A percentile compares a stretch with the other conserved stretches of the same genome.
Evolutionary conservation across 192 early-diverging fungal species (phyloP).

Genomic region (Backusella macrospora): DNA sequence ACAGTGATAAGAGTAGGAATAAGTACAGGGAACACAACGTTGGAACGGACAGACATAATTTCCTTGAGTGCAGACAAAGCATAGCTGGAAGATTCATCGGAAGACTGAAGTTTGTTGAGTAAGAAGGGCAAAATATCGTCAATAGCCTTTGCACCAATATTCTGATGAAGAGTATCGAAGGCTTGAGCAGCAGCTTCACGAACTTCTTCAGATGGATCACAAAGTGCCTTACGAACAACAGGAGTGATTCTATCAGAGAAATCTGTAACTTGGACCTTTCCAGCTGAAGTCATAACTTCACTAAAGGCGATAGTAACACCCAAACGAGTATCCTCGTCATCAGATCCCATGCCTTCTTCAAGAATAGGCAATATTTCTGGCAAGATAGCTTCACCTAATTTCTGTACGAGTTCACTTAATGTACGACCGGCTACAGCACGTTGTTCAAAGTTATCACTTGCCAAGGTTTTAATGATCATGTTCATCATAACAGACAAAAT

Average conservation of each 20-base stretch:
- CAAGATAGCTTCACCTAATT: slow-evolving; percentile 91
- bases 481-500: slow-evolving; percentile 91
- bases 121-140: slow-evolving; percentile 92
- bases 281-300: slow-evolving; percentile 88
- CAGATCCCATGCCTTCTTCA: slow-evolving; percentile 74
- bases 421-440: slow-evolving; percentile 89
- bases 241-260: slow-evolving; percentile 87
- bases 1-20: slow-evolving; percentile 90
- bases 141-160: slow-evolving; percentile 89
- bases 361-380: slow-evolving; percentile 90
- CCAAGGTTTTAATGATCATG: slow-evolving; percentile 82
- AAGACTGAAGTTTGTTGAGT: slow-evolving; percentile 73
- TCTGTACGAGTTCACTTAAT: slow-evolving; percentile 91
- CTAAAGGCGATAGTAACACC: slow-evolving; percentile 93
- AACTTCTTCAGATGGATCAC: slow-evolving; percentile 83
- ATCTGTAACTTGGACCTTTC: slow-evolving; percentile 76
- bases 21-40: slow-evolving; percentile 97
- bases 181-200: slow-evolving; percentile 94
- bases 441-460: slow-evolving; percentile 73
- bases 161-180: slow-evolving; percentile 92
- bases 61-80: slow-evolving; percentile 96
- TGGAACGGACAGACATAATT: slow-evolving; percentile 95
- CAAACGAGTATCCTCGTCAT: slow-evolving; percentile 73
- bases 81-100: slow-evolving; percentile 60
- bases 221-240: slow-evolving; percentile 80